These are phyloP conservation scores for Panaeolus papilionaceus DNA, from an alignment of 768 basidiomycete genomes.

Conservation along the genomic window DNA sequence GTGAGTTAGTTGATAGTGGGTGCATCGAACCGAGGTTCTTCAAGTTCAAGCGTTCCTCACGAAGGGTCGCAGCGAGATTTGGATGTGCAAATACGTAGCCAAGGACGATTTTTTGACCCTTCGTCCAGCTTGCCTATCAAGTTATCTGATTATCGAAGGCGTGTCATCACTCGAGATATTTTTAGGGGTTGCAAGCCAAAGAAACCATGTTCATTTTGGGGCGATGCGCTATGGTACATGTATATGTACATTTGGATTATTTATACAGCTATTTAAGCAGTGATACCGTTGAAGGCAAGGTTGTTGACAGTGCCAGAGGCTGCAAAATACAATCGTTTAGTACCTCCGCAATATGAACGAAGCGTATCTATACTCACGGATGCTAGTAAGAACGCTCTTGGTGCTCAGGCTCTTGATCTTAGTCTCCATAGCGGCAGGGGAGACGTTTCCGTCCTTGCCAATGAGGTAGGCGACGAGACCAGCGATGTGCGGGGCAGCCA, in stretches of 20 bases:
- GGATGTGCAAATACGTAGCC: too few species aligned
- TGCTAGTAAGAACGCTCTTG: slow-evolving; percentile 35
- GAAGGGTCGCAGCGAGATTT: too few species aligned
- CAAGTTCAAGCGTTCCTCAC: too few species aligned
- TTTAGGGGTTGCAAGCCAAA: neutral
- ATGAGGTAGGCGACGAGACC: slow-evolving; percentile 40
- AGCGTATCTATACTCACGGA: slow-evolving; percentile 29
- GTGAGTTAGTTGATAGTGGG: too few species aligned
- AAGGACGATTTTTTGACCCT: too few species aligned
- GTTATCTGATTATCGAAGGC: too few species aligned
- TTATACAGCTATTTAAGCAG: neutral
- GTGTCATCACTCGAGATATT: too few species aligned
- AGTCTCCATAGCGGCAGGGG: slow-evolving; percentile 38
- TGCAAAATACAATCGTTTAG: neutral
- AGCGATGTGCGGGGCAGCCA: too few species aligned
- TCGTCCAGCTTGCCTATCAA: too few species aligned
- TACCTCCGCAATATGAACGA: too few species aligned
- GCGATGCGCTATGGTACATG: neutral
- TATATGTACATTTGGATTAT: neutral
- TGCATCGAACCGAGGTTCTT: too few species aligned
- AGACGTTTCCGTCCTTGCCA: slow-evolving; percentile 34
- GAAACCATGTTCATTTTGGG: neutral
- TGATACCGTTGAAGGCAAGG: neutral
- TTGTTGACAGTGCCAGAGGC: neutral
- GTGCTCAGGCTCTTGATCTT: slow-evolving; percentile 33